Conservation (phyloP, 2,329 filamentous ascomycete species). For the Verticillium dahliae region DNA sequence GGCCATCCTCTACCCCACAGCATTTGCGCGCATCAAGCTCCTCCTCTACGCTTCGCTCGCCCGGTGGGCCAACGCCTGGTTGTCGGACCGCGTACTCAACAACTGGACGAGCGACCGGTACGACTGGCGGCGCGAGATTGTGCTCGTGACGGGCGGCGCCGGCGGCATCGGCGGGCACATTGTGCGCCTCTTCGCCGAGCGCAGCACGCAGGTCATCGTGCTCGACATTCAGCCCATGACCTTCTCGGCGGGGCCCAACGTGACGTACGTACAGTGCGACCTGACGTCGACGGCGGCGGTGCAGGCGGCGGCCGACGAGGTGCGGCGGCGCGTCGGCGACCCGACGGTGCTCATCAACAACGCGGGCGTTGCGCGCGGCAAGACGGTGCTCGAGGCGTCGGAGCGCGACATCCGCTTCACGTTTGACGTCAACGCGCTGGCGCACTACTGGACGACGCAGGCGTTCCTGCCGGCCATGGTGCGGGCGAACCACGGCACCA, state of each 20-base stretch:
- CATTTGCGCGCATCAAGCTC: conserved; percentile 44
- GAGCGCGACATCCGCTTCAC: conserved; percentile 57
- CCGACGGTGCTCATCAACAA: conserved; percentile 70
- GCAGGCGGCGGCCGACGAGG: conserved; percentile 38
- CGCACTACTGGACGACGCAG: conserved; percentile 60
- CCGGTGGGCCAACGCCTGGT: conserved; percentile 38
- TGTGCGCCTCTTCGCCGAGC: conserved; percentile 58
- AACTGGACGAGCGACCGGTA: conserved; percentile 48
- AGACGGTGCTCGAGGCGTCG: conserved; percentile 51
- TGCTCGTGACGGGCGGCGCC: conserved; percentile 68
- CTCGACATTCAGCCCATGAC: conserved; percentile 61
- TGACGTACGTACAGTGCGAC: conserved; percentile 67
- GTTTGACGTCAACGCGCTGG: conserved; percentile 64
- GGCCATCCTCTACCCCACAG: conserved; percentile 41
- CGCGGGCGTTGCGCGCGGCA: conserved; percentile 57
- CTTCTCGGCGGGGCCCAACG: conserved; percentile 42
- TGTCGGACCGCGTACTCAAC: conserved; percentile 42
- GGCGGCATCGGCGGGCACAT: conserved; percentile 65
- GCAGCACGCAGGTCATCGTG: conserved; percentile 61
- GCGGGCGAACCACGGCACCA: conserved; percentile 59
- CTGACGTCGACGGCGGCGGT: conserved; percentile 54
- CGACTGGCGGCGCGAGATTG: conserved; percentile 63
- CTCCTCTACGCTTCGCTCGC: conserved; percentile 47
- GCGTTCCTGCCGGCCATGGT: conserved; percentile 64
- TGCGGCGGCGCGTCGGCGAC: conserved; percentile 51